Conservation (phyloP, 2,329 filamentous ascomycete species). For the Ceratocystis cacaofunesta region DNA sequence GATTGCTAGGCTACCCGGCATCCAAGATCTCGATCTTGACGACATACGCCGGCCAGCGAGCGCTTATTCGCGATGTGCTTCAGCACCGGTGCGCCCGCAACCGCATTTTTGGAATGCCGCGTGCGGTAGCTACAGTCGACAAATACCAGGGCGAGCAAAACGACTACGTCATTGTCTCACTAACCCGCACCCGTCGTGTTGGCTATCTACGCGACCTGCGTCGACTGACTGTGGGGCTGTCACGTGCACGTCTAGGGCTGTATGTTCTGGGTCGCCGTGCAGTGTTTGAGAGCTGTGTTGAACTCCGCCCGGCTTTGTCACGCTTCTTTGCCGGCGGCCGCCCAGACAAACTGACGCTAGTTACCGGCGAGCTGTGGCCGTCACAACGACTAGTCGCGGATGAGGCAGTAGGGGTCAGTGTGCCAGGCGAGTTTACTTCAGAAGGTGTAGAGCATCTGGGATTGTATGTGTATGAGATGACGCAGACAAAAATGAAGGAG, state of each 20-base stretch:
- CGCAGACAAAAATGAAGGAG: constrained; percentile 43
- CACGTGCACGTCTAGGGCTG: constrained; percentile 75
- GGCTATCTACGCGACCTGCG: constrained; percentile 90
- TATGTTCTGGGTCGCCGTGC: constrained; percentile 82
- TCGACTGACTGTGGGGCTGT: constrained; percentile 85
- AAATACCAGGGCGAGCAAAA: constrained; percentile 99
- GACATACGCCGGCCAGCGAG: constrained; percentile 84
- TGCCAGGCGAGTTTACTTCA: constrained; percentile 55
- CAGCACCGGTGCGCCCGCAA: constrained; percentile 70
- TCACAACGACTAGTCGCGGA: constrained; percentile 38
- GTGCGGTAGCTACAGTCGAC: constrained; percentile 85
- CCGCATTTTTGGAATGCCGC: constrained; percentile 73
- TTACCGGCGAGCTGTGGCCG: constrained; percentile 77
- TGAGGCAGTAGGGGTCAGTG: constrained; percentile 24
- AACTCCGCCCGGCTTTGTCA: constrained; percentile 76
- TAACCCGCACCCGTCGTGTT: constrained; percentile 75
- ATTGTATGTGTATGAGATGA: constrained; percentile 96
- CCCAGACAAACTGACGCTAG: constrained; percentile 67
- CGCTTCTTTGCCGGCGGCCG: constrained; percentile 46
- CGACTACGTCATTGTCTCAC: constrained; percentile 88
- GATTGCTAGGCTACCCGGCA: constrained; percentile 80
- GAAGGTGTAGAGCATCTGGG: constrained; percentile 86
- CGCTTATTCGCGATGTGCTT: constrained; percentile 77
- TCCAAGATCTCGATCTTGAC: constrained; percentile 73
- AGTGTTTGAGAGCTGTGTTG: constrained; percentile 78